phyloP scores from a whole-genome alignment of 176 grass and related monocot genomes.

The Oryza coarctata region DNA sequence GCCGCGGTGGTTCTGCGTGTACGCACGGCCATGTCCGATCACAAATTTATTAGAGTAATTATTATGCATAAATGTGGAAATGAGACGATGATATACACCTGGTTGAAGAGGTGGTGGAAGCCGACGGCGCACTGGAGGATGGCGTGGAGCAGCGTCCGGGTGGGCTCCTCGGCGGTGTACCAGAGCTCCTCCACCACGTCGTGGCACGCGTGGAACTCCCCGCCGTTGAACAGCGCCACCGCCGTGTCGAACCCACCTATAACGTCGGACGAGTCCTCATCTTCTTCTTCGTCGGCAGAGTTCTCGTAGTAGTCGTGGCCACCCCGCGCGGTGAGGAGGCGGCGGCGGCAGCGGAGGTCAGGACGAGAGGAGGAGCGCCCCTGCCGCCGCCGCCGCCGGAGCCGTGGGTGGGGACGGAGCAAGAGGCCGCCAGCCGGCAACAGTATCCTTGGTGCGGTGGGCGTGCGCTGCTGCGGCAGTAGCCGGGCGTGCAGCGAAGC shows the following conservation, averaged over 20 bases:
- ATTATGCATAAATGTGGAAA: no score
- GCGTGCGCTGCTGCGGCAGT: neutral
- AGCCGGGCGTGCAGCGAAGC: no score
- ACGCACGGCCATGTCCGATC: no score
- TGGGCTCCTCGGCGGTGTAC: slow-evolving; percentile 72
- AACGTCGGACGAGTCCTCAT: neutral
- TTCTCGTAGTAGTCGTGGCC: slow-evolving; percentile 5
- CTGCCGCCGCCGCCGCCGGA: no score
- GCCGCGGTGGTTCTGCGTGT: slow-evolving; percentile 61
- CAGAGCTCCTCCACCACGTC: slow-evolving; percentile 92
- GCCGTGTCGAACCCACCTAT: slow-evolving; percentile 50
- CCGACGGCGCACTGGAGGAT: slow-evolving; percentile 82
- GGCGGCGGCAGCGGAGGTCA: slow-evolving; percentile 45
- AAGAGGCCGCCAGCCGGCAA: neutral
- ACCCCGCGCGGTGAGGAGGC: slow-evolving; percentile 51
- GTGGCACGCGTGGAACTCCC: slow-evolving; percentile 79
- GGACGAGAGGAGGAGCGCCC: neutral
- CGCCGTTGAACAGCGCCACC: slow-evolving; percentile 71
- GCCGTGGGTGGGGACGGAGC: neutral
- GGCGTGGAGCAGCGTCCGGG: slow-evolving; percentile 72
- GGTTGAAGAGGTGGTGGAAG: slow-evolving; percentile 88
- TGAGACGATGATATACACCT: slow-evolving; percentile 15
- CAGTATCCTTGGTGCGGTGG: neutral
- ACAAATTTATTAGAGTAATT: no score
- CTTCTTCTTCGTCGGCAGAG: neutral